These are phyloP conservation scores for Danielozyma ontarioensis DNA, from an alignment of 805 yeast genomes.

Conservation along the genomic window DNA sequence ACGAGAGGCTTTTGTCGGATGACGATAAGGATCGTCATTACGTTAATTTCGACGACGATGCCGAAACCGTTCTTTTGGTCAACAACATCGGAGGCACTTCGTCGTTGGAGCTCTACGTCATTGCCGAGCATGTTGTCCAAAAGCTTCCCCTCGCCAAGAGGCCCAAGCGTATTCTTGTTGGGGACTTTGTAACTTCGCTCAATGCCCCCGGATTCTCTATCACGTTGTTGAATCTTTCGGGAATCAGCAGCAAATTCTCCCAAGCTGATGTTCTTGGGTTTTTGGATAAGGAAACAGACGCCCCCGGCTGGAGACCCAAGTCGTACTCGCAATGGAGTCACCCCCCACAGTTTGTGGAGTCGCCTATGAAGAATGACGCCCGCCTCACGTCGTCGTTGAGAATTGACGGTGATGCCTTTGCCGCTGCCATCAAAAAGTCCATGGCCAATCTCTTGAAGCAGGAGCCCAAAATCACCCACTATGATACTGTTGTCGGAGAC, in stretches of 20 bases:
- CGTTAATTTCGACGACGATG: constrained; percentile 60
- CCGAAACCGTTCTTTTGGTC: constrained; percentile 64
- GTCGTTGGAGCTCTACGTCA: constrained; percentile 68
- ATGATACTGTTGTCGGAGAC: constrained; percentile 89
- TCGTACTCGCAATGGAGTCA: constrained; percentile 24
- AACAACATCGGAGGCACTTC: constrained; percentile 92
- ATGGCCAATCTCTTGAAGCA: constrained; percentile 22
- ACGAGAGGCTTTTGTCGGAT: constrained; percentile 55
- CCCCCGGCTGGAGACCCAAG: constrained; percentile 75
- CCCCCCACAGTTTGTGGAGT: constrained; percentile 21
- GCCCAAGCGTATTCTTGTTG: constrained; percentile 68
- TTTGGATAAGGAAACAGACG: constrained; percentile 69
- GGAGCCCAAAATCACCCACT: constrained; percentile 79
- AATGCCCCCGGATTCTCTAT: constrained; percentile 91
- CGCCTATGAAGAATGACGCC: constrained; percentile 21
- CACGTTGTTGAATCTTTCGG: constrained; percentile 68
- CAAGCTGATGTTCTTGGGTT: constrained; percentile 36
- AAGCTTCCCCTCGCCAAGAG: constrained; percentile 48
- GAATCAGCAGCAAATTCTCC: constrained; percentile 22
- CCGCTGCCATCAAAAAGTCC: constrained; percentile 44
- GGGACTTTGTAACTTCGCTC: constrained; percentile 83
- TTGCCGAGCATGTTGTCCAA: constrained; percentile 54
- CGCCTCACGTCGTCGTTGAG: constrained; percentile 21
- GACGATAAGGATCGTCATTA: constrained; percentile 75
- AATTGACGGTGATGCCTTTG: constrained; percentile 41